These are phyloP conservation scores for Heliosperma pusillum DNA, from an alignment of 148 eudicot species.

Conservation along the genomic window DNA sequence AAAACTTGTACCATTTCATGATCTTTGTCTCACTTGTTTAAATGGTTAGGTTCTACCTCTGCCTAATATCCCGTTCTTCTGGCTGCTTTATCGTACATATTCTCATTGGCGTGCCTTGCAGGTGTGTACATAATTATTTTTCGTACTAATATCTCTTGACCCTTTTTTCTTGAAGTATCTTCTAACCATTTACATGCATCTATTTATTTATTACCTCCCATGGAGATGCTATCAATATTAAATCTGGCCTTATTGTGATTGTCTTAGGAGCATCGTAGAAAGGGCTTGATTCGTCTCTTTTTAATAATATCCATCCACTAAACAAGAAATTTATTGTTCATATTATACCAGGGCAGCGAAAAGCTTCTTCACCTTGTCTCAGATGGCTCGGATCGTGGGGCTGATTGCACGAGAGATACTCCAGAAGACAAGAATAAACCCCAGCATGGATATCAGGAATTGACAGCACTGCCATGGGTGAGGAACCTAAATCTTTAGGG, in stretches of 20 bases:
- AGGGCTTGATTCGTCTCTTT: background rate
- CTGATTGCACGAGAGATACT: conserved; percentile 16
- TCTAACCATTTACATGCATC: background rate
- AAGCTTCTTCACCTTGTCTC: conserved; percentile 79
- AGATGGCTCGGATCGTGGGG: conserved; percentile 38
- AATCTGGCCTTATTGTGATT: background rate
- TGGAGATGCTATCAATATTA: background rate
- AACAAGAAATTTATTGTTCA: background rate
- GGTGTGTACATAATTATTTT: conserved; percentile 38
- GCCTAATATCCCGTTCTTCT: conserved; percentile 97
- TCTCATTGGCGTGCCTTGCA: conserved; percentile 96
- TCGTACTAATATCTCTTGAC: background rate
- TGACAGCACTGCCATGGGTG: conserved; percentile 47
- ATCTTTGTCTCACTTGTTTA: conserved; percentile 13
- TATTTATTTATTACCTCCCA: background rate
- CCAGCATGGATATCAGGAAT: conserved; percentile 24
- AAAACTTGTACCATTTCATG: background rate
- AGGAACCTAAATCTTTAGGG: conserved; percentile 12
- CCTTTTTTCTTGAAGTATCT: background rate
- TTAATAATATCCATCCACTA: too few species aligned
- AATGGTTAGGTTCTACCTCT: conserved; percentile 75
- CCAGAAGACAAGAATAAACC: conserved; percentile 20
- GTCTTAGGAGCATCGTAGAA: background rate
- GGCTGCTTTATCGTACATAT: conserved; percentile 86
- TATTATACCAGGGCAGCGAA: conserved; percentile 73